Evolutionary conservation across 495 filamentous ascomycete species (phyloP), one percentile per base, ranked within the genome.

Genomic region (Poronia punctata): DNA sequence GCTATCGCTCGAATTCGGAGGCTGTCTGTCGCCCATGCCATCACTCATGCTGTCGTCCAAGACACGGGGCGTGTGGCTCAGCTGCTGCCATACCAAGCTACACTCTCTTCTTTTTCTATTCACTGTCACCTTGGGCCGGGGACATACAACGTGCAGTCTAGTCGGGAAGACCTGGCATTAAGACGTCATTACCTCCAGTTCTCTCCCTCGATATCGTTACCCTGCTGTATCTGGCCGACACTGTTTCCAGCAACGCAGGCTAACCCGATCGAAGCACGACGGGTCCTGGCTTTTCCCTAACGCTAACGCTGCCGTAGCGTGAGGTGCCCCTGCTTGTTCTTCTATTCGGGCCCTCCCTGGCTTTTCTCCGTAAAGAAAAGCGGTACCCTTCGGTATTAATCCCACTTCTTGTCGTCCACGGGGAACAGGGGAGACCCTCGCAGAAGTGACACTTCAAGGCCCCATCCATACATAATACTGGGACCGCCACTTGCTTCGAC

Each of bases 311-410:
- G 40, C 56, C 49, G 43, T 57, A 58, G 59, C 51, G 57, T 53
- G 57, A 62, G 57, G 64, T 56, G 52, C 45, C 64, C 65, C 59
- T 67, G 61, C 53, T 53, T n/a, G n/a, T n/a, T n/a, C n/a, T 49
- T 59, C 54, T 48, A 46, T 60, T 65, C 62, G 64, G 66, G 66
- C 62, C 60, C 61, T 64, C 56, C 63, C 57, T 66, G 67, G 56
- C 60, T 59, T 62, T 66, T 61, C 61, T 70, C 67, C 65, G 60
- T 58, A 57, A 61, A 51, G 58, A 61, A 55, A 61, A 52, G 57
- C 50, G 53, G 60, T 66, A 57, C 59, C 55, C 52, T 55, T 61
- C 65, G 67, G 66, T 69, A 72, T 68, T 69, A 63, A 68, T 61
- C 56, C 66, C 56, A 64, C 62, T 56, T 65, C 59, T 34, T 63